Evolutionary conservation across 345 rosid genomes (phyloP).

Genomic region (Alliaria petiolata): DNA sequence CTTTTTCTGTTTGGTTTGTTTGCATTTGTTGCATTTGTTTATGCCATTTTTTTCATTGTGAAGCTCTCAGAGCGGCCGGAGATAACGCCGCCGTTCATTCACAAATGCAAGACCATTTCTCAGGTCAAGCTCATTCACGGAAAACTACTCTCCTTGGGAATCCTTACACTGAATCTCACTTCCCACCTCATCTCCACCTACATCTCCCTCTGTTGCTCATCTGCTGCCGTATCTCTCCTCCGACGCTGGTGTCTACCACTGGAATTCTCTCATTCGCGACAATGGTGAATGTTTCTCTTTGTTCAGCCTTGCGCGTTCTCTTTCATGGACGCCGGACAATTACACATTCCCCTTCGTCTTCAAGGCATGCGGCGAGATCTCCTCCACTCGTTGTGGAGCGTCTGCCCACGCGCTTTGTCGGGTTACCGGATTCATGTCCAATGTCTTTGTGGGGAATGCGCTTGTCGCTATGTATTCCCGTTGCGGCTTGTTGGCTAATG

Average conservation of each 20-base stretch:
- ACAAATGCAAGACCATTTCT: slow-evolving; percentile 51
- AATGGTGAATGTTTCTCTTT: slow-evolving; percentile 39
- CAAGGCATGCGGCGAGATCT: slow-evolving; percentile 68
- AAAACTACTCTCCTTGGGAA: slow-evolving; percentile 50
- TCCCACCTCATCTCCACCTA: slow-evolving; percentile 57
- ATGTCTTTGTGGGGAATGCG: slow-evolving; percentile 77
- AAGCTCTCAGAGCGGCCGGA: no score
- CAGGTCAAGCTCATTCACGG: slow-evolving; percentile 63
- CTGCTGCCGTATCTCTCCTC: slow-evolving; percentile 53
- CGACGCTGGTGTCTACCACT: slow-evolving; percentile 52
- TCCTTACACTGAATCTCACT: slow-evolving; percentile 36
- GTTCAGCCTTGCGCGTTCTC: slow-evolving; percentile 43
- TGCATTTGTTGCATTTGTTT: no score
- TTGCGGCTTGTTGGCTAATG: no score
- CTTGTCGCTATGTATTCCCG: no score
- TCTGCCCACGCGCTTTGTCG: slow-evolving; percentile 47
- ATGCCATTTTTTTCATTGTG: no score
- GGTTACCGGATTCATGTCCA: slow-evolving; percentile 44
- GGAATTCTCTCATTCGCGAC: slow-evolving; percentile 66
- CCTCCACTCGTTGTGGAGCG: slow-evolving; percentile 38
- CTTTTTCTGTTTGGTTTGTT: no score
- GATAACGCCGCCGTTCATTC: slow-evolving; percentile 40
- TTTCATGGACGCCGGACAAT: slow-evolving; percentile 68
- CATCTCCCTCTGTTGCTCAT: slow-evolving; percentile 47
- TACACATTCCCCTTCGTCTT: slow-evolving; percentile 73